Conservation (phyloP, 495 filamentous ascomycete genomes). For the Lichina pygmaea region DNA sequence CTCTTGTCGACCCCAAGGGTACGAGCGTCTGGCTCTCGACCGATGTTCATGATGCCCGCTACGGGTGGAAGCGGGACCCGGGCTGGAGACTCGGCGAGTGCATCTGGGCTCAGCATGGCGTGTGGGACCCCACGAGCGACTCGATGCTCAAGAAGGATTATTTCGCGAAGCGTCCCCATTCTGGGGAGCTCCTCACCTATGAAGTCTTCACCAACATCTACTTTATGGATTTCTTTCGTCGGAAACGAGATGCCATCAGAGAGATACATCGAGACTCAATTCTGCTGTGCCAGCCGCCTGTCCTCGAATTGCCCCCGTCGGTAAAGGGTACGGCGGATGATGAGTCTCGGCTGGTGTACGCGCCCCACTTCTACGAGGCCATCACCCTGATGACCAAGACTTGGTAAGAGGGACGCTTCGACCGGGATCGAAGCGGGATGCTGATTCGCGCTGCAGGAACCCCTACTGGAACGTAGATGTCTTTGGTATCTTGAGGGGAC, state of each 20-base stretch:
- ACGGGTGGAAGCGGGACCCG: constrained; percentile 72
- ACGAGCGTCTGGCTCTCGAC: constrained; percentile 58
- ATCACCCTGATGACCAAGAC: constrained; percentile 93
- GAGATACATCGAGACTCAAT: constrained; percentile 52
- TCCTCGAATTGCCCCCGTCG: constrained; percentile 68
- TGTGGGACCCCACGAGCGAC: constrained; percentile 72
- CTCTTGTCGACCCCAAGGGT: constrained; percentile 71
- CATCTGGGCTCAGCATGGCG: constrained; percentile 86
- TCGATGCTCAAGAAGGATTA: constrained; percentile 63
- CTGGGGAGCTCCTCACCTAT: constrained; percentile 46
- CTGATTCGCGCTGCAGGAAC: constrained; percentile 26
- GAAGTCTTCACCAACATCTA: constrained; percentile 68
- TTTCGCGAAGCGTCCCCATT: constrained; percentile 49
- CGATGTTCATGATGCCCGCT: constrained; percentile 58
- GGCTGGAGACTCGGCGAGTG: constrained; percentile 82
- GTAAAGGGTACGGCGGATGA: constrained; percentile 77
- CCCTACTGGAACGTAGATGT: constrained; percentile 91
- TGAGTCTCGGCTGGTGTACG: constrained; percentile 70
- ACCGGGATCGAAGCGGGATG: not conserved
- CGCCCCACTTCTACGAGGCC: constrained; percentile 90
- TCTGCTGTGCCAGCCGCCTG: constrained; percentile 75
- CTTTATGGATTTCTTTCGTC: constrained; percentile 66
- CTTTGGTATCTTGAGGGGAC: constrained; percentile 68
- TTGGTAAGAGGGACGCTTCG: constrained; percentile 25
- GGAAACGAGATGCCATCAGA: constrained; percentile 45